Percentiles rank a stretch among this genome's conserved stretches.
These are phyloP conservation scores for Puccinia coronata DNA, from an alignment of 1,284 basidiomycete genomes.

Conservation along the genomic window DNA sequence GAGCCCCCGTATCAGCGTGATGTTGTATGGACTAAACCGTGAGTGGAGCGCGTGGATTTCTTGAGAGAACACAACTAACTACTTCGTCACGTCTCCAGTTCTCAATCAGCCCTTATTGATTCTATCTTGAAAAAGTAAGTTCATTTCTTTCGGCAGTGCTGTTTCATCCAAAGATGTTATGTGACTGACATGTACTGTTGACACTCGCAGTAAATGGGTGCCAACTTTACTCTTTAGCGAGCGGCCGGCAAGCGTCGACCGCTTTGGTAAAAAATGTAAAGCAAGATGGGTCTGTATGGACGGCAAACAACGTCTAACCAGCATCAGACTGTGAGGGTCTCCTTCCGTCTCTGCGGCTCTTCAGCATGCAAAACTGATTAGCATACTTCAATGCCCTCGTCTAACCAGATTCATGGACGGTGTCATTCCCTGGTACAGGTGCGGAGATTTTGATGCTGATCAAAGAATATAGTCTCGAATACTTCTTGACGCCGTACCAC, in stretches of 20 bases:
- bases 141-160: neutral
- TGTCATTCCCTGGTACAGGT: constrained; percentile 48
- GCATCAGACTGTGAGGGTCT: constrained; percentile 41
- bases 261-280: neutral
- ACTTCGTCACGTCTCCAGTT: neutral
- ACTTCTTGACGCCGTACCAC: neutral
- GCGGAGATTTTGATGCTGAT: neutral
- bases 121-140: constrained; percentile 49
- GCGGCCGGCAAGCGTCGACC: neutral
- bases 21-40: constrained; percentile 46
- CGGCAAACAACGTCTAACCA: constrained; percentile 48
- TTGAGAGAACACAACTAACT: neutral
- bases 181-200: no score
- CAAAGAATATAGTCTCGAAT: no score
- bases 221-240: constrained; percentile 49
- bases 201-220: constrained; percentile 45
- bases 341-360: neutral
- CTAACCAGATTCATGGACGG: constrained; percentile 37
- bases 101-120: constrained; percentile 46
- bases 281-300: constrained; percentile 49
- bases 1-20: constrained; percentile 48
- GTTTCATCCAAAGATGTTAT: no score
- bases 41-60: neutral
- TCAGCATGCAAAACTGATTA: neutral
- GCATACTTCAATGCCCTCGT: neutral